Evolutionary conservation across 2,329 filamentous ascomycete genomes (phyloP).

Genomic region (Stemphylium beticola): DNA sequence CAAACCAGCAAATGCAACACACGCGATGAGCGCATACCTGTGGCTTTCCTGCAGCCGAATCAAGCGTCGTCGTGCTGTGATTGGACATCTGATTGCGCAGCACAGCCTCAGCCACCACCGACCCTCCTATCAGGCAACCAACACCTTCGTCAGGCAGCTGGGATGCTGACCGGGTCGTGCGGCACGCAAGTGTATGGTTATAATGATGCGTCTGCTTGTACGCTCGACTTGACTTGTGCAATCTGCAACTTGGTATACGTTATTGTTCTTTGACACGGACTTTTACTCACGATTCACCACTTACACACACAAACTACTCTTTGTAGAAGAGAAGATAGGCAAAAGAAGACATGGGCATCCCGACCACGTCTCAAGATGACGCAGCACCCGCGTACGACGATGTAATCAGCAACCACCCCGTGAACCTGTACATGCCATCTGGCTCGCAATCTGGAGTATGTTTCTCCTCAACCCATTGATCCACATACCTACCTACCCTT

Average conservation of each 20-base stretch:
- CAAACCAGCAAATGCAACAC: background rate
- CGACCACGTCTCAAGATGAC: conserved; percentile 20
- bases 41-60: conserved; percentile 2
- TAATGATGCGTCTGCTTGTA: background rate
- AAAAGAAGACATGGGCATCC: conserved; percentile 27
- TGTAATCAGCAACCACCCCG: conserved; percentile 31
- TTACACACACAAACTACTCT: background rate
- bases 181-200: background rate
- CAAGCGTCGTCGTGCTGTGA: background rate
- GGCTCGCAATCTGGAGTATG: conserved; percentile 29
- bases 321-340: background rate
- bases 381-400: conserved; percentile 40
- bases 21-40: conserved; percentile 1
- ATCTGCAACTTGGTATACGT: too few relatives aligned
- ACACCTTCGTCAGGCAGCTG: background rate
- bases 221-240: background rate
- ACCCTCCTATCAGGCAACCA: conserved; percentile 2
- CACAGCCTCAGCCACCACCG: conserved; percentile 17
- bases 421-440: conserved; percentile 24
- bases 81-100: conserved; percentile 7
- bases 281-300: background rate
- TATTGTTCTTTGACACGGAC: too few relatives aligned
- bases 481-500: too few relatives aligned
- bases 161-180: background rate
- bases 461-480: too few relatives aligned